Evolutionary conservation across 768 basidiomycete genomes (phyloP).

Genomic region (Trametes gibbosa): DNA sequence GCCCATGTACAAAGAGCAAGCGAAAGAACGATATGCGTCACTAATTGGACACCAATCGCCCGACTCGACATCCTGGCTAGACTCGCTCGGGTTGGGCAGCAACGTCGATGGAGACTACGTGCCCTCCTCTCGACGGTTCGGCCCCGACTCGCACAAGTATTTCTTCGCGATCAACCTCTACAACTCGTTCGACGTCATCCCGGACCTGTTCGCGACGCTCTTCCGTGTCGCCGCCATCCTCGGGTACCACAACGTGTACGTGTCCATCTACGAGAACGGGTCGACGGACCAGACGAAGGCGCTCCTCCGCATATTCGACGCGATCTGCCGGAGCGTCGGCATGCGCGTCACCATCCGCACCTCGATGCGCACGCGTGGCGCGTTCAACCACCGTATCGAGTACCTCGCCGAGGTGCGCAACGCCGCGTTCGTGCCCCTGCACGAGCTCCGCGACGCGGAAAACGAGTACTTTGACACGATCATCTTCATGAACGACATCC

Average conservation of each 20-base stretch:
- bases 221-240: constrained; percentile 90
- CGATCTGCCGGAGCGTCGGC: constrained; percentile 85
- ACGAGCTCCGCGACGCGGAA: constrained; percentile 88
- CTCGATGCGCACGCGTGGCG: constrained; percentile 87
- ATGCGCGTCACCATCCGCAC: constrained; percentile 92
- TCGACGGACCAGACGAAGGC: constrained; percentile 99
- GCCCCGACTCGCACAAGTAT: constrained; percentile 84
- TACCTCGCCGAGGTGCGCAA: constrained; percentile 99
- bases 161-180: constrained; percentile 99
- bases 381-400: constrained; percentile 99
- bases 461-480: constrained; percentile 96
- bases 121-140: constrained; percentile 30
- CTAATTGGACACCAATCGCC: constrained; percentile 77
- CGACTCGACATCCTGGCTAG: constrained; percentile 57
- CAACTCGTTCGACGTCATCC: constrained; percentile 98
- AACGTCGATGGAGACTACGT: constrained; percentile 39
- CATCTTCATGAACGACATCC: constrained; percentile 99
- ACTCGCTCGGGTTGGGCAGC: constrained; percentile 52
- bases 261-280: constrained; percentile 99
- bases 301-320: constrained; percentile 90
- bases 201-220: constrained; percentile 94
- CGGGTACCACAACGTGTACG: constrained; percentile 97
- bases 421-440: constrained; percentile 91
- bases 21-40: constrained; percentile 76
- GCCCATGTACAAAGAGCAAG: constrained; percentile 82